Evolutionary conservation across 768 basidiomycete genomes (phyloP), one percentile per base, ranked within the genome.

Genomic region (Tulasnella sp.): DNA sequence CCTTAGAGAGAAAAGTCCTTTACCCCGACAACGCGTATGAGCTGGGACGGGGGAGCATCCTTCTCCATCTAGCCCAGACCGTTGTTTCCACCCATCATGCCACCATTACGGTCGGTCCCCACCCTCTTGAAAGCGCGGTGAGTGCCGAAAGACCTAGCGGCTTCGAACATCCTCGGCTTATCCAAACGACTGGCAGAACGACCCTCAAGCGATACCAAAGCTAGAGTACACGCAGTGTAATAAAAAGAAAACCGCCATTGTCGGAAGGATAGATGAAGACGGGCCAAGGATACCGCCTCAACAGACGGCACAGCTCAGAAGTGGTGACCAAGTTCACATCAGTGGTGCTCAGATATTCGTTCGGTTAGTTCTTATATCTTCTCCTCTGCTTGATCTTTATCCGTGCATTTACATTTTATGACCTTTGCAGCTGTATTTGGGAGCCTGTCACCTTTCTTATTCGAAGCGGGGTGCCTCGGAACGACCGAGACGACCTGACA

Each of bases 401-500:
- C 39, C 32, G 57, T 37, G 35, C 5, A 23, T 6, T 26, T 29
- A 26, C 29, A 1, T 26, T 61, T 23, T 61, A 23, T 20, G 18
- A 9, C 35, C 35, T 23, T 16, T 5, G 7, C 35, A 77, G 76
- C 20, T 23, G 71, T 23, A 26, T 9, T n/a, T 77, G 76, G 76
- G 69, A 72, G 13, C 67, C 76, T n/a, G 61, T 77, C 40, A 77
- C 72, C 70, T 9, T 77, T 29, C 70, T 77, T 26, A 70, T 77
- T 26, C 76, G 76, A 11, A 46, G 42, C 44, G 76, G 70, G 20
- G 67, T 72, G 1, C 69, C 76, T 18, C 61, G 76, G 23, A 46
- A 77, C 51, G 74, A 75, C 26, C 74, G 74, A 37, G 29, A 55
- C 18, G 26, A 32, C 3, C 46, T 75, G 9, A 40, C 35, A 29